Base-by-base conservation (phyloP, 306 rosid species). In the Hippophae rhamnoides region DNA sequence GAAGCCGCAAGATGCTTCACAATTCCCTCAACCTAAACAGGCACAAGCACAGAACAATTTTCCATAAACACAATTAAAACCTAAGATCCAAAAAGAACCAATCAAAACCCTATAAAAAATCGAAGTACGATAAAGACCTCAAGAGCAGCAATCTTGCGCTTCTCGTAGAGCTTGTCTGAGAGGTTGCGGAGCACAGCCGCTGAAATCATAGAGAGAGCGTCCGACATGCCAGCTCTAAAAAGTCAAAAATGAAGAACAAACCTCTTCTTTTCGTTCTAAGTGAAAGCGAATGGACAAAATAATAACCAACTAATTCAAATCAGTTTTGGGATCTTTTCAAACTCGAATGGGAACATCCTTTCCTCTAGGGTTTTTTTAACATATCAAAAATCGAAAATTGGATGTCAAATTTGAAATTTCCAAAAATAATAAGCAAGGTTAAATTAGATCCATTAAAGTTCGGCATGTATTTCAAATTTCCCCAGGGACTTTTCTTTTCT, bases 121-220 rank as follows among this genome's bases (percentile, higher is more conserved):
- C 45, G 54, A 54, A 64, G 73, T 57, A n/a, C 40, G 38, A 45
- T 45, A 51, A 23, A 74, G 53, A 93, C 99, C 89, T 93, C 97
- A 69, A 88, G 84, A 48, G 99, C 99, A 56, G 99, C 99, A 81
- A 88, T 93, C 72, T 93, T 93, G 69, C 99, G 97, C 79, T 86
- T 93, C 87, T 93, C 99, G 41, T 93, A 93, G 60, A 88, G 90
- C 76, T 93, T 89, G 77, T 93, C 99, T 60, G 99, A 71, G 52
- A 93, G 94, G 73, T 93, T 93, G 40, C 99, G 99, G 46, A 89
- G 85, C 62, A 86, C 90, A 9, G 80, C 77, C 38, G 95, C 68
- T 43, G 97, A 86, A 77, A 88, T 49, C 70, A 73, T 79, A 59
- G 82, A 57, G 13, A 76, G 71, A 69, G 77, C 93, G 66, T 88